phyloP scores from a whole-genome alignment of 345 rosid genomes.

The Aquilaria sinensis region DNA sequence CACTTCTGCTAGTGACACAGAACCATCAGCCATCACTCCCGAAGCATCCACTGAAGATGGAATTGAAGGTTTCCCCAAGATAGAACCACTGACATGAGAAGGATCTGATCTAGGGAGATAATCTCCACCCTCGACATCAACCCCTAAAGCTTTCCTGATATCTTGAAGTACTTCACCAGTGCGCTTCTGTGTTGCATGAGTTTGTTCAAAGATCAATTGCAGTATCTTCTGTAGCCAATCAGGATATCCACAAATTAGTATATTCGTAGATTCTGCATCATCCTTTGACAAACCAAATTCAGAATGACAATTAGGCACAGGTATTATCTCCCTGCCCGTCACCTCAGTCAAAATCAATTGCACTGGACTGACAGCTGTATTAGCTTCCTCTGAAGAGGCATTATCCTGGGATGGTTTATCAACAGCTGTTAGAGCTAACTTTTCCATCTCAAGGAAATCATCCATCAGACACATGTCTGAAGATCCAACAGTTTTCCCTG shows the following conservation, averaged over 20 bases:
- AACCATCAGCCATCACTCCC: slow-evolving; percentile 12
- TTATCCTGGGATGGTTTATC: slow-evolving; percentile 36
- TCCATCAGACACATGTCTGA: slow-evolving; percentile 84
- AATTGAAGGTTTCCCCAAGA: slow-evolving; percentile 22
- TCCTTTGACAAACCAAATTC: slow-evolving; percentile 15
- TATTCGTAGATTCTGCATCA: slow-evolving; percentile 23
- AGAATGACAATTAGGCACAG: slow-evolving; percentile 20
- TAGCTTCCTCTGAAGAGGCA: slow-evolving; percentile 25
- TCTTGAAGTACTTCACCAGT: slow-evolving; percentile 53
- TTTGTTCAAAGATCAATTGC: slow-evolving; percentile 42
- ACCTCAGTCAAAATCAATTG: slow-evolving; percentile 19
- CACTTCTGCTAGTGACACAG: slow-evolving; percentile 17
- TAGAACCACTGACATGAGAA: slow-evolving; percentile 13
- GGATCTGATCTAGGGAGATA: slow-evolving; percentile 8
- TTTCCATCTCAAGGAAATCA: slow-evolving; percentile 97
- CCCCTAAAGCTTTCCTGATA: slow-evolving; percentile 33
- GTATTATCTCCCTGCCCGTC: slow-evolving; percentile 25
- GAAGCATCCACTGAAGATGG: slow-evolving; percentile 20
- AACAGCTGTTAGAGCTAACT: slow-evolving; percentile 51
- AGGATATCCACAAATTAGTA: slow-evolving; percentile 18
- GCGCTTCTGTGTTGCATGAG: slow-evolving; percentile 26
- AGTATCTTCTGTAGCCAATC: slow-evolving; percentile 45
- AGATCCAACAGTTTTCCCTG: slow-evolving; percentile 46
- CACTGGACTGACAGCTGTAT: slow-evolving; percentile 12
- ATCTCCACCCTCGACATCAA: slow-evolving; percentile 19